These are phyloP conservation scores for Sporobolomyces roseus DNA, from an alignment of 768 basidiomycete genomes.

Conservation along the genomic window DNA sequence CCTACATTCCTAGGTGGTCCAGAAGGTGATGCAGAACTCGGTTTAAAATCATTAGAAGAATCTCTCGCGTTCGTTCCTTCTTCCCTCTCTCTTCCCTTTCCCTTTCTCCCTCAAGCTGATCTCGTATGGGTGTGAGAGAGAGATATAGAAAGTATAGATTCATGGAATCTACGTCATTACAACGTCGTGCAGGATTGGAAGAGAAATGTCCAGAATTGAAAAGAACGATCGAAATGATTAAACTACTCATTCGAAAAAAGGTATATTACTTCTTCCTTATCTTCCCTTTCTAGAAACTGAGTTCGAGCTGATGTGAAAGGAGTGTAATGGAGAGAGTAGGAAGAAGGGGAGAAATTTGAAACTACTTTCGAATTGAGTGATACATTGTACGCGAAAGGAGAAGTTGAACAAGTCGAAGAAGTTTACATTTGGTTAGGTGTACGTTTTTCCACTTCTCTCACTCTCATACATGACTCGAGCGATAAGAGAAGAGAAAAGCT, in stretches of 20 bases:
- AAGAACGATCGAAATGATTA: conserved; percentile 86
- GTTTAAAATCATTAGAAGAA: conserved; percentile 79
- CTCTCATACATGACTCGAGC: background rate
- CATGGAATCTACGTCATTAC: conserved; percentile 83
- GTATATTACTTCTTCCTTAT: conserved; percentile 16
- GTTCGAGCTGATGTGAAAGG: too few relatives aligned
- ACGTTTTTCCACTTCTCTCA: conserved; percentile 46
- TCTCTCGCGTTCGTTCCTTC: conserved; percentile 73
- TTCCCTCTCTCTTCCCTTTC: background rate
- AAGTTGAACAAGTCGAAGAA: conserved; percentile 76
- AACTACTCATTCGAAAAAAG: conserved; percentile 58
- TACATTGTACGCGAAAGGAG: conserved; percentile 87
- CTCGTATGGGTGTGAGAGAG: conserved; percentile 2
- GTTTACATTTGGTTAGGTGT: conserved; percentile 97
- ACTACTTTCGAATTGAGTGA: conserved; percentile 95
- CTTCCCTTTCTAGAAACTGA: too few relatives aligned
- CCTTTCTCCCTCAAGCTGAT: background rate
- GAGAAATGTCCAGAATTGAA: conserved; percentile 95
- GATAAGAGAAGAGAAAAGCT: background rate
- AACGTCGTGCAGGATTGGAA: conserved; percentile 72
- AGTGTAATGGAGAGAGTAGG: conserved; percentile 44
- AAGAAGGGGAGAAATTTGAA: conserved; percentile 56
- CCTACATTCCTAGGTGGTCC: conserved; percentile 77
- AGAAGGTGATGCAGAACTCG: conserved; percentile 70
- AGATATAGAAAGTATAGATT: conserved; percentile 86